phyloP scores from a whole-genome alignment of 2,329 filamentous ascomycete species.

The Dryadomyces quercivorus region DNA sequence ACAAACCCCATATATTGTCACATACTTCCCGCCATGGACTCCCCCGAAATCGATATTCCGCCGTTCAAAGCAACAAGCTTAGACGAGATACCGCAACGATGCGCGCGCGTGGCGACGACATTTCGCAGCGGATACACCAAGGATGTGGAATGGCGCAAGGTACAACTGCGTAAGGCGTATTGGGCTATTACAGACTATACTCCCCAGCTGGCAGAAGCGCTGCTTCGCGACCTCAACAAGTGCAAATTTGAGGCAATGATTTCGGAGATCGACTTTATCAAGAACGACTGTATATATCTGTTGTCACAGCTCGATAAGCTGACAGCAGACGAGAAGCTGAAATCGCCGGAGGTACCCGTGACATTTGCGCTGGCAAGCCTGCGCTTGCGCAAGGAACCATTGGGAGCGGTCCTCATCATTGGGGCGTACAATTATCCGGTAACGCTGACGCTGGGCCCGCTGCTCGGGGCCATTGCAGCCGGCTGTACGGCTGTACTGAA shows the following conservation, averaged over 20 bases:
- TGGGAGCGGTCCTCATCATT: slow-evolving; percentile 75
- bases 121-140: slow-evolving; percentile 75
- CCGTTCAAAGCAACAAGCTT: slow-evolving; percentile 50
- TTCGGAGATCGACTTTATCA: slow-evolving; percentile 64
- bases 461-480: slow-evolving; percentile 82
- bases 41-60: slow-evolving; percentile 20
- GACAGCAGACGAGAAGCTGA: slow-evolving; percentile 66
- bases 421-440: slow-evolving; percentile 92
- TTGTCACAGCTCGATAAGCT: slow-evolving; percentile 69
- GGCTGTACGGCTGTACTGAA: slow-evolving; percentile 87
- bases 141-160: slow-evolving; percentile 65
- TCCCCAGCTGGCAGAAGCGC: slow-evolving; percentile 59
- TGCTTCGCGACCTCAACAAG: slow-evolving; percentile 69
- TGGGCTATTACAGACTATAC: slow-evolving; percentile 80
- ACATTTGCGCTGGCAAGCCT: slow-evolving; percentile 59
- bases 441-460: slow-evolving; percentile 63
- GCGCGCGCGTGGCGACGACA: slow-evolving; percentile 50
- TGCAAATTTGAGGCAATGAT: slow-evolving; percentile 60
- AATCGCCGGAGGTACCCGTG: slow-evolving; percentile 48
- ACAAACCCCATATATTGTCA: not conserved
- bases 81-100: slow-evolving; percentile 50
- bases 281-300: slow-evolving; percentile 71
- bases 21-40: not conserved
- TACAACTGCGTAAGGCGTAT: slow-evolving; percentile 87
- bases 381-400: slow-evolving; percentile 72